phyloP scores from a whole-genome alignment of 2,329 filamentous ascomycete genomes.

The Talaromyces sp. region DNA sequence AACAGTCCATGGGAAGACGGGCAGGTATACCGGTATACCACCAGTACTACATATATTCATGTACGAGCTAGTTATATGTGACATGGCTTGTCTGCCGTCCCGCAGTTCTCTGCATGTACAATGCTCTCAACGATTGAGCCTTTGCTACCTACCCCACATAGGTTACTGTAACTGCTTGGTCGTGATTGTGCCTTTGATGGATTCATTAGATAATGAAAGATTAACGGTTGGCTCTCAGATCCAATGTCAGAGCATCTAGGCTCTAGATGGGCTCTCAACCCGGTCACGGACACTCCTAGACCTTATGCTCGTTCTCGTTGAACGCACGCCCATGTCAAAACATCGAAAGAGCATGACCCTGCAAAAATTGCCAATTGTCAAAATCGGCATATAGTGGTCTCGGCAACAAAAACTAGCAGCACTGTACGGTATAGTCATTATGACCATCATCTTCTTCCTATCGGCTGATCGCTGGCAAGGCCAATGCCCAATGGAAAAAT shows the following conservation, averaged over 20 bases:
- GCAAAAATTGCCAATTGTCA: neutral
- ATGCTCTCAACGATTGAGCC: neutral
- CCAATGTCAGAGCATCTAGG: constrained; percentile 4
- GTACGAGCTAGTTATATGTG: constrained; percentile 10
- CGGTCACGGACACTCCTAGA: neutral
- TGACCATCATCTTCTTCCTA: neutral
- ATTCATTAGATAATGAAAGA: neutral
- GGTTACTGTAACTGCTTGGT: neutral
- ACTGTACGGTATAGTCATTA: constrained; percentile 2
- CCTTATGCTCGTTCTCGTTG: neutral
- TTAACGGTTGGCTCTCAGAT: constrained; percentile 6
- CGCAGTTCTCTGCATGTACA: neutral
- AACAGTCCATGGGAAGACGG: neutral
- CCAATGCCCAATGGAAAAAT: constrained; percentile 14
- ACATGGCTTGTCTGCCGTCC: neutral
- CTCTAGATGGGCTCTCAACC: neutral
- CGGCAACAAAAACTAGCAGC: neutral
- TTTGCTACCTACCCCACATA: neutral
- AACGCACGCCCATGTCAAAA: neutral
- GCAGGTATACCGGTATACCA: neutral
- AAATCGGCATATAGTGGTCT: neutral
- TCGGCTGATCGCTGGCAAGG: constrained; percentile 10
- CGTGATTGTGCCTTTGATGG: neutral
- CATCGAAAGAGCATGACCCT: neutral
- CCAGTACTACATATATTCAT: neutral